Percentiles rank a stretch among this genome's conserved stretches.
phyloP scores from a whole-genome alignment of 108 stramenopile species.

The Parmales sp. region DNA sequence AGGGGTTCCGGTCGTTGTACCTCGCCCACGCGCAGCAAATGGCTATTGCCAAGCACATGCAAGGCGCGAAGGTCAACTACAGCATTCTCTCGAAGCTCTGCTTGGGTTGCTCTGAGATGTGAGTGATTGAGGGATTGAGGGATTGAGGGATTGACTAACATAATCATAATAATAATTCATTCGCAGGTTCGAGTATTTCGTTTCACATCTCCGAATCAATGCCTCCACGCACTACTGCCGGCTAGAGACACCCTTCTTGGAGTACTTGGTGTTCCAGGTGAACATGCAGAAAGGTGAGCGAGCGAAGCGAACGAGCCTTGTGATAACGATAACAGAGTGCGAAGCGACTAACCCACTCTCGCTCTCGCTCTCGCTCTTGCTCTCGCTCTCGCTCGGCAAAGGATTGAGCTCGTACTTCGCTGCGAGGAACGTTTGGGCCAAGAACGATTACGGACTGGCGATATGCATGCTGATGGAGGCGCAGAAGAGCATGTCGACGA shows the following conservation, averaged over 20 bases:
- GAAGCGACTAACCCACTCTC: no score
- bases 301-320: no score
- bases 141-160: no score
- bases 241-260: slow-evolving; percentile 64
- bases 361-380: no score
- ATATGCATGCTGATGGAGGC: slow-evolving; percentile 71
- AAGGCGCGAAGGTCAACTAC: slow-evolving; percentile 72
- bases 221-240: slow-evolving; percentile 47
- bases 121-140: slow-evolving; percentile 55
- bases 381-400: no score
- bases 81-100: slow-evolving; percentile 63
- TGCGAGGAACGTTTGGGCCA: slow-evolving; percentile 55
- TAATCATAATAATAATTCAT: no score
- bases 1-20: slow-evolving; percentile 52
- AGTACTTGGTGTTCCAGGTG: slow-evolving; percentile 60
- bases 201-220: slow-evolving; percentile 31
- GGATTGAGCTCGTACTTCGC: slow-evolving; percentile 59
- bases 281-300: no score
- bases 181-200: neutral
- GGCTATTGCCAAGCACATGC: slow-evolving; percentile 68
- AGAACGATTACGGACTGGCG: slow-evolving; percentile 59
- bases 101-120: no score
- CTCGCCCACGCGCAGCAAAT: slow-evolving; percentile 78
- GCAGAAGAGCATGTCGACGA: slow-evolving; percentile 34
- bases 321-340: no score